A percentile compares a stretch with the other conserved stretches of the same genome.
Evolutionary conservation across 805 yeast species (phyloP).

Genomic region (Clavispora santaluciae): DNA sequence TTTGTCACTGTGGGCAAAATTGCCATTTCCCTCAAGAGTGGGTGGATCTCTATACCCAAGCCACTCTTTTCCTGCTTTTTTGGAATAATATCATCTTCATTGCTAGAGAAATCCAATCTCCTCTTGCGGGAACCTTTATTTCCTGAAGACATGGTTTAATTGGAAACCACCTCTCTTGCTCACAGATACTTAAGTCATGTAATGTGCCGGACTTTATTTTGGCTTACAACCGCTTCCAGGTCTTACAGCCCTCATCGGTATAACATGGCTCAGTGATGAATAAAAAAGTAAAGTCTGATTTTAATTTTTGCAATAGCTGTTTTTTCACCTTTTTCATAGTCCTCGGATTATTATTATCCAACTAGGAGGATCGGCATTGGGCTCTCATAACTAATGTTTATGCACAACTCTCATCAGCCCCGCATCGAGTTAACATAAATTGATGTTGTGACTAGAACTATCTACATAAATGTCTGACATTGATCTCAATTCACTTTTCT

Average conservation of each 20-base stretch:
- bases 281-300: no score
- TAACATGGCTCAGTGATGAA: no score
- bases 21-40: conserved; percentile 28
- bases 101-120: neutral
- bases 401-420: neutral
- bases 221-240: no score
- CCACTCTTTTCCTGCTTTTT: conserved; percentile 19
- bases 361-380: no score
- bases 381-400: no score
- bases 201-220: neutral
- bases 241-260: no score
- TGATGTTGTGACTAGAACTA: neutral
- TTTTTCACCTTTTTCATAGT: no score
- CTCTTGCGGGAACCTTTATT: neutral
- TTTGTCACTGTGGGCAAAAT: conserved; percentile 22
- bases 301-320: no score
- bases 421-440: neutral
- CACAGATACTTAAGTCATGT: neutral
- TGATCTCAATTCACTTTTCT: conserved; percentile 49
- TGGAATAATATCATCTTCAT: neutral
- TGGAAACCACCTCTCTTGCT: neutral
- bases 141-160: neutral
- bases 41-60: conserved; percentile 33
- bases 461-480: neutral
- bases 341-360: no score